Base-by-base conservation (phyloP, 306 rosid genomes). In the Cicer chorassanicum region DNA sequence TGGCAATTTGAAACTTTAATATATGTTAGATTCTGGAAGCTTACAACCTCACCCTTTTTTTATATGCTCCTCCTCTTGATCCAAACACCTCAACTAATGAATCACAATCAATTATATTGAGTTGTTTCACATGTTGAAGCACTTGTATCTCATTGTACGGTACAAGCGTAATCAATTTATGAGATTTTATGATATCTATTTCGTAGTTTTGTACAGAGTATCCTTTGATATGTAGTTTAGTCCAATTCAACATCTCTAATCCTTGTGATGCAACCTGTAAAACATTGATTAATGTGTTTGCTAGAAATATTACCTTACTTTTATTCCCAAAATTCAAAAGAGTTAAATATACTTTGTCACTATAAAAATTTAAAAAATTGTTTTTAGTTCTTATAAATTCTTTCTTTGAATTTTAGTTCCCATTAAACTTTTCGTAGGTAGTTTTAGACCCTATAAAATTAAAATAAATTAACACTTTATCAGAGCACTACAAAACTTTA, bases 1-100 rank as follows among this genome's bases (percentile, higher is more conserved):
- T 2, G 11, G 24, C 72, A 64, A 0, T 1, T 0, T 2, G 0
- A 0, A 11, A 74, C 55, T 0, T 0, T 0, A 43, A 72, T 19
- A 4, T 11, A 0, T 43, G n/a, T 12, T 21, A 55, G 8, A 9
- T 40, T 40, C 8, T 1, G 0, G 40, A 55, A 71, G 19, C 41
- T 39, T 42, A 72, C 44, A 34, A 45, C 24, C 14, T 29, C 5
- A 0, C 2, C 24, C 24, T 21, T 21, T 21, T 21, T 21, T 21
- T 21, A 1, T 21, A 21, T 21, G 24, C 24, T 21, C 42, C 12
- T 24, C 8, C 16, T 59, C 9, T 4, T 38, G 66, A 61, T 36
- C 38, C 44, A 18, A 65, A 16, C 38, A 65, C 50, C 15, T 65
- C 70, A 41, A 18, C 36, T 9, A 65, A 36, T 9, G 70, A 65